These are phyloP conservation scores for Ampelocalamus luodianensis DNA, from an alignment of 176 grass and related monocot species.

Conservation along the genomic window DNA sequence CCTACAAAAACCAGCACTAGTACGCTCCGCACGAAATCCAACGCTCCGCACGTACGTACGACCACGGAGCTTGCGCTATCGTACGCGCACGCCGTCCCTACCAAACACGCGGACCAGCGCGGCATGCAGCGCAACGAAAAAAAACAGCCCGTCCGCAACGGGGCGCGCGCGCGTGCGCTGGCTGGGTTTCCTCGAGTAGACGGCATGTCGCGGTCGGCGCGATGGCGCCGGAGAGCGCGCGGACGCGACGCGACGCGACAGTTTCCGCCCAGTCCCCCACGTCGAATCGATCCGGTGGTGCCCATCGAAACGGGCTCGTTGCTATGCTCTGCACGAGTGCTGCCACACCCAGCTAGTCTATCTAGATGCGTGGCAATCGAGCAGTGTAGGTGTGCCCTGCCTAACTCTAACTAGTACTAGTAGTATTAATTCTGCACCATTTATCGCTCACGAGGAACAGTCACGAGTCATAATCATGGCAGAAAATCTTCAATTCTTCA, in stretches of 20 bases:
- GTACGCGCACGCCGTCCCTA: neutral
- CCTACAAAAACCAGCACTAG: neutral
- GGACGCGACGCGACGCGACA: neutral
- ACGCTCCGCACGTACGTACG: neutral
- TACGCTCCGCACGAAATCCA: neutral
- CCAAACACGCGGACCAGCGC: neutral
- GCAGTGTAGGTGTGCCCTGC: neutral
- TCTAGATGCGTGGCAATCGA: neutral
- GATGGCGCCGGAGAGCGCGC: neutral
- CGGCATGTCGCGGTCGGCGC: conserved; percentile 23
- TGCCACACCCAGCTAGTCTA: neutral
- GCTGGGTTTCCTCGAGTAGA: neutral
- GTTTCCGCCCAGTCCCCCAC: neutral
- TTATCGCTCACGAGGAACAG: neutral
- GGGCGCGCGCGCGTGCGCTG: neutral
- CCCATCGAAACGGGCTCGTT: neutral
- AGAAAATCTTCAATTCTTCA: neutral
- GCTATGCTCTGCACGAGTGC: neutral
- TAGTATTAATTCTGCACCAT: neutral
- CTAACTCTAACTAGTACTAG: neutral
- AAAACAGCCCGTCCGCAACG: neutral
- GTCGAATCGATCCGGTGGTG: neutral
- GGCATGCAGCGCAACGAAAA: conserved; percentile 24
- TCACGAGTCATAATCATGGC: conserved; percentile 15
- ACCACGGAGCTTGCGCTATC: neutral